Evolutionary conservation across 2,329 filamentous ascomycete species (phyloP).

Genomic region (Fusarium sambucinum): DNA sequence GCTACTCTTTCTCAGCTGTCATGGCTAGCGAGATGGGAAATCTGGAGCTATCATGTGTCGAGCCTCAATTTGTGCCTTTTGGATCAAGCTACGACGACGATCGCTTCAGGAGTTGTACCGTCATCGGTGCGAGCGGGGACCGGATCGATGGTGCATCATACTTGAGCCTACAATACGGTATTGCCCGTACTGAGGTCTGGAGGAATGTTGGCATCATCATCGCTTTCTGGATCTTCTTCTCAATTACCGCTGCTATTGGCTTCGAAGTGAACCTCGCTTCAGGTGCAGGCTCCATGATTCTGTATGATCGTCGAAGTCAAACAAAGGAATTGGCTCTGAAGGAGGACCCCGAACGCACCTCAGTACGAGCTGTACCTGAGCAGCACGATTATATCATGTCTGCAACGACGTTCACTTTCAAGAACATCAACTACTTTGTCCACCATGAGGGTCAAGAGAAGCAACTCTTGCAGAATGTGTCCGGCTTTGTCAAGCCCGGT

Average conservation of each 20-base stretch:
- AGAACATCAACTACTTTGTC: slow-evolving; percentile 78
- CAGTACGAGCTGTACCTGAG: background rate
- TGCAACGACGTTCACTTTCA: slow-evolving; percentile 71
- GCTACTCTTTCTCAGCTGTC: slow-evolving; percentile 72
- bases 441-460: slow-evolving; percentile 65
- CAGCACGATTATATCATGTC: background rate
- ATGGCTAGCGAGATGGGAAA: slow-evolving; percentile 71
- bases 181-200: background rate
- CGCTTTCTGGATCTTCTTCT: background rate
- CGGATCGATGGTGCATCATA: background rate
- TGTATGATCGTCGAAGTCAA: background rate
- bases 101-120: background rate
- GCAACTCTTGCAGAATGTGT: slow-evolving; percentile 70
- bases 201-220: background rate
- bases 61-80: slow-evolving; percentile 42
- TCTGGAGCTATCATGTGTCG: background rate
- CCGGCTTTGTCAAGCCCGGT: slow-evolving; percentile 80
- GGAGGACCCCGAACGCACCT: background rate
- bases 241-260: background rate
- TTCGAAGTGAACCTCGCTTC: slow-evolving; percentile 2
- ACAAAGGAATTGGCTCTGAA: background rate
- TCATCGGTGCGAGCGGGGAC: background rate
- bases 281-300: background rate
- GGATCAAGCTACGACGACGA: slow-evolving; percentile 22
- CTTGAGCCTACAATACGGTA: background rate